Evolutionary conservation across 768 basidiomycete genomes (phyloP), one percentile per base, ranked within the genome.

Genomic region (Candolleomyces eurysporus): DNA sequence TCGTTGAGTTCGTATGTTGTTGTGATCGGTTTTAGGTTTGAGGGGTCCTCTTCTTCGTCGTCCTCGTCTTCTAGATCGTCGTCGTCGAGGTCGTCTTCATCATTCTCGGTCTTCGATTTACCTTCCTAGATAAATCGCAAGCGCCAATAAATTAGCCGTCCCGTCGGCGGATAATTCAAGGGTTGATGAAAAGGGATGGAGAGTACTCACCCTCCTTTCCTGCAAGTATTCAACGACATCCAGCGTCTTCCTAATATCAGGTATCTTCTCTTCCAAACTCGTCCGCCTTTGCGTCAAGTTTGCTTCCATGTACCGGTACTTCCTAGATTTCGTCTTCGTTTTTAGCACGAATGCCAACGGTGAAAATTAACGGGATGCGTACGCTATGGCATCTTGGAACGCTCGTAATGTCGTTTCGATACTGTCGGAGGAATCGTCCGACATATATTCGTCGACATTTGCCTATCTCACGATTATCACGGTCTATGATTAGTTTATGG

Each of bases 271-370:
- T 66, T 95, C 90, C 5, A 98, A 80, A 17, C 89, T 86, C 56
- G 82, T 82, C 57, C 90, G 82, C 50, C 95, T 84, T 69, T 94
- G 90, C 6, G 87, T 78, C 53, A 96, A 79, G 70, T 87, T 95
- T 16, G 85, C 77, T 66, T 98, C 96, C 96, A 99, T 98, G 76
- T 96, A 98, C 54, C 92, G 90, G 80, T 99, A 98, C 81, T 99
- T 98, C 67, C 96, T 99, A 77, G 69, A 72, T 80, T 80, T 81
- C 8, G 36, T 11, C 36, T 5, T 8, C 36, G 11, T 7, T 7
- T 32, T 36, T 8, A 36, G 36, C 36, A 11, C 75, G 75, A 64
- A 63, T 60, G 66, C 51, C 61, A 64, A 57, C 63, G 63, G 66
- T 64, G 57, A 71, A 67, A 46, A 70, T 62, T 64, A 58, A 56